Percentiles rank a stretch among this genome's conserved stretches.
Conservation (phyloP, 2,329 filamentous ascomycete genomes). For the Akanthomyces uredinophilus region DNA sequence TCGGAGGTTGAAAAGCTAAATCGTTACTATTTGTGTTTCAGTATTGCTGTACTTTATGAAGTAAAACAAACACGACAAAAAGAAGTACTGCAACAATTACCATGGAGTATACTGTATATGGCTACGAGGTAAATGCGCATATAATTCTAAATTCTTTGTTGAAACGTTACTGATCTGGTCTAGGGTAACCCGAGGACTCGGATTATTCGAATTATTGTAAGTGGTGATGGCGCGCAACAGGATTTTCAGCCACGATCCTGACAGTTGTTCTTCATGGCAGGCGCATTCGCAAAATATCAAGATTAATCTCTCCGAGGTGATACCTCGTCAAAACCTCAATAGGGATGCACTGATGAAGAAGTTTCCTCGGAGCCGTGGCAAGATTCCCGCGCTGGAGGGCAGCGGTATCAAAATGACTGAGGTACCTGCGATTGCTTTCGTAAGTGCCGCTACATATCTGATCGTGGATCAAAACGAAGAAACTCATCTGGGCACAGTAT, state of each 20-base stretch:
- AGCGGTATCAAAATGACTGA: conserved; percentile 2
- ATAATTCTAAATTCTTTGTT: too few species aligned
- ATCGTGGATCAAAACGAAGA: too few species aligned
- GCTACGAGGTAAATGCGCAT: background rate
- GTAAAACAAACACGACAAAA: background rate
- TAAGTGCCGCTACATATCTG: background rate
- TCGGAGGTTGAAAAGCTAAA: too few species aligned
- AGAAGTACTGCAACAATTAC: background rate
- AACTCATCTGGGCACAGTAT: background rate
- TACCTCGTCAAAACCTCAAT: conserved; percentile 7
- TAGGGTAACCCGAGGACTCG: background rate
- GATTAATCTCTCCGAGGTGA: background rate
- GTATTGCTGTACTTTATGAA: background rate
- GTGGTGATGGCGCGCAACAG: background rate
- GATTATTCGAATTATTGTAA: background rate
- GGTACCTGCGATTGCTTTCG: background rate
- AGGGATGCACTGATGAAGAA: background rate
- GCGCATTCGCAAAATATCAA: background rate
- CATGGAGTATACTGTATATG: background rate
- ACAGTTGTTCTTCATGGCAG: background rate
- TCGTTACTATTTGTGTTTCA: background rate
- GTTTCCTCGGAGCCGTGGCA: background rate
- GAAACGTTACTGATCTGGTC: background rate
- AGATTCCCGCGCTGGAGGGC: conserved; percentile 9
- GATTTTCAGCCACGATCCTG: background rate